phyloP scores from a whole-genome alignment of 2,329 filamentous ascomycete genomes.

The Penicillium sp. region DNA sequence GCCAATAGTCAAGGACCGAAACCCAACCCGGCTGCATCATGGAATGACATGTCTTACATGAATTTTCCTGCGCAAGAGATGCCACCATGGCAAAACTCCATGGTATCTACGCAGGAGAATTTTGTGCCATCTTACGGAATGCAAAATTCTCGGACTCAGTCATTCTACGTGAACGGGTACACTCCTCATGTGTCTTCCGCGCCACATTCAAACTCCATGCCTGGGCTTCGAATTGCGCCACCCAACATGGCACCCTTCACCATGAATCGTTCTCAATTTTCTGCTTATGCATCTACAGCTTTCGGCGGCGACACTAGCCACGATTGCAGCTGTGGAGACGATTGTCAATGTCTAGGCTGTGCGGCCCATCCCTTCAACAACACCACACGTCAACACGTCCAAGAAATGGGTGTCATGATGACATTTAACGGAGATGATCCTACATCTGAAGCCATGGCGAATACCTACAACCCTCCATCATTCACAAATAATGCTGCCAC shows the following conservation, averaged over 20 bases:
- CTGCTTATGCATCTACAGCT: constrained; percentile 13
- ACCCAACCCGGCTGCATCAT: constrained; percentile 13
- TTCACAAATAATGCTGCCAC: constrained; percentile 24
- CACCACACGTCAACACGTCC: constrained; percentile 50
- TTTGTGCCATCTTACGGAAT: constrained; percentile 25
- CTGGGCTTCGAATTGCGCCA: constrained; percentile 25
- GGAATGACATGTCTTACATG: constrained; percentile 23
- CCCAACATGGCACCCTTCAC: constrained; percentile 21
- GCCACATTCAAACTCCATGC: constrained; percentile 21
- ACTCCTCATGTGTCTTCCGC: constrained; percentile 17
- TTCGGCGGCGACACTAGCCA: constrained; percentile 31
- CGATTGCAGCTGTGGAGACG: constrained; percentile 49
- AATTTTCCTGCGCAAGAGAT: constrained; percentile 23
- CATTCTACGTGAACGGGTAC: constrained; percentile 25
- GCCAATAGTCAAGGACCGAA: constrained; percentile 5
- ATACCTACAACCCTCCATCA: constrained; percentile 27
- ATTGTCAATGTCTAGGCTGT: constrained; percentile 52
- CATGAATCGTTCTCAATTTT: constrained; percentile 14
- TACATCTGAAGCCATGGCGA: constrained; percentile 22
- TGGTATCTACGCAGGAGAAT: constrained; percentile 18
- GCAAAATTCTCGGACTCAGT: constrained; percentile 13
- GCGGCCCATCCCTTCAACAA: constrained; percentile 52
- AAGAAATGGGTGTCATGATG: constrained; percentile 51
- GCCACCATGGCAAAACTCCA: constrained; percentile 29
- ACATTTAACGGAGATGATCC: constrained; percentile 38